Percentiles rank a stretch among this genome's conserved stretches.
Evolutionary conservation across 352 stramenopile species (phyloP).

Genomic region (Pythium apleroticum): DNA sequence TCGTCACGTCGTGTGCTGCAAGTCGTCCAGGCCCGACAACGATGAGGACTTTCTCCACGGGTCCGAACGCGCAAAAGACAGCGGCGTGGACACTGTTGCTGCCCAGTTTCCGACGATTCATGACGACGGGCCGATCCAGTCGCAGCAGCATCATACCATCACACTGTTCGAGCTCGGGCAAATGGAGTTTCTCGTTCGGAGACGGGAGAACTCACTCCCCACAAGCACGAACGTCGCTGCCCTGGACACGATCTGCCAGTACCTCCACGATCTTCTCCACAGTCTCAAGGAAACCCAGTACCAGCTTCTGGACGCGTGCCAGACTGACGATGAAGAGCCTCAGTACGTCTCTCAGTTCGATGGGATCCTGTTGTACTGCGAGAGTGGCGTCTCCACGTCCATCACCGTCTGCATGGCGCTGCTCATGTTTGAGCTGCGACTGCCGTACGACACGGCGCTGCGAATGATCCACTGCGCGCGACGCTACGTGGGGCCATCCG

Average conservation of each 20-base stretch:
- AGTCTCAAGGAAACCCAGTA: background rate
- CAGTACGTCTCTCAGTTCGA: conserved; percentile 7
- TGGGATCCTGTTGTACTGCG: conserved; percentile 38
- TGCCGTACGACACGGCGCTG: conserved; percentile 29
- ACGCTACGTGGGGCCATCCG: conserved; percentile 12
- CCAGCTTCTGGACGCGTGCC: background rate
- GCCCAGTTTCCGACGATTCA: background rate
- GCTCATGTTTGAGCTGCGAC: conserved; percentile 36
- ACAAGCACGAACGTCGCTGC: background rate
- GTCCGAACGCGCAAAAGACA: background rate
- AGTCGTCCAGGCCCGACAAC: conserved; percentile 2
- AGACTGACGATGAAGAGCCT: background rate
- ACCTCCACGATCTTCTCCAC: conserved; percentile 6
- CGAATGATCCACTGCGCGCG: conserved; percentile 18
- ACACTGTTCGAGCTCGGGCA: conserved; percentile 17
- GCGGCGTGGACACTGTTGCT: background rate
- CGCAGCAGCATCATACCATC: conserved; percentile 7
- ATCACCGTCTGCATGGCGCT: conserved; percentile 36
- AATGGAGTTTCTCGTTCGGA: conserved; percentile 25
- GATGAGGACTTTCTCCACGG: conserved; percentile 25
- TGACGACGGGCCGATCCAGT: background rate
- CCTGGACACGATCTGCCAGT: conserved; percentile 1
- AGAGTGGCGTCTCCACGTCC: conserved; percentile 29
- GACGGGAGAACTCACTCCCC: conserved; percentile 13
- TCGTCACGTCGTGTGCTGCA: conserved; percentile 24